A percentile compares a stretch with the other conserved stretches of the same genome.
Conservation (phyloP, 768 basidiomycete species). For the Pleurotus djamor region DNA sequence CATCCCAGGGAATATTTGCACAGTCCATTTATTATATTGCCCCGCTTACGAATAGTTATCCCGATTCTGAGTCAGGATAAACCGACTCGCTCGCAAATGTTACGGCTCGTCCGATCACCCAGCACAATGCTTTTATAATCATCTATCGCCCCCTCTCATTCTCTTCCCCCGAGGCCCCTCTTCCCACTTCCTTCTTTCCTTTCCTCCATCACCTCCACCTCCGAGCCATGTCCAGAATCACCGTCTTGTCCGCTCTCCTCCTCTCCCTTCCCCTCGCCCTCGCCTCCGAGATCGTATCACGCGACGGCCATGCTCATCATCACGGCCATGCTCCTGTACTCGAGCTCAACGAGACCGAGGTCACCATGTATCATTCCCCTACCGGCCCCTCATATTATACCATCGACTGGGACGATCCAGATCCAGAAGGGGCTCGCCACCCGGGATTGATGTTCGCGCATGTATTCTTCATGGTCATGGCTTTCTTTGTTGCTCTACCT, state of each 20-base stretch:
- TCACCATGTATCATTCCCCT: slow-evolving; percentile 60
- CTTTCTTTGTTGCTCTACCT: slow-evolving; percentile 84
- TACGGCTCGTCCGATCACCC: too few relatives aligned
- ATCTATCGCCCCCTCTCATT: neutral
- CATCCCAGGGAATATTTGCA: neutral
- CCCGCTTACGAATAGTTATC: neutral
- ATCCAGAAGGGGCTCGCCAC: slow-evolving; percentile 42
- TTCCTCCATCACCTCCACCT: neutral
- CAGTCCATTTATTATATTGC: neutral
- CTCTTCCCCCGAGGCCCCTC: neutral
- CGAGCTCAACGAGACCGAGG: slow-evolving; percentile 77
- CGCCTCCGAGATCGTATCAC: slow-evolving; percentile 13
- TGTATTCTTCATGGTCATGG: slow-evolving; percentile 67
- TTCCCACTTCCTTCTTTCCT: neutral
- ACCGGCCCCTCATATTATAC: slow-evolving; percentile 84
- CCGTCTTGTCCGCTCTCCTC: neutral
- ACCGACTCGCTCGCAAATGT: neutral
- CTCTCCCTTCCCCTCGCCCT: slow-evolving; percentile 1
- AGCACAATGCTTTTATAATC: slow-evolving; percentile 3
- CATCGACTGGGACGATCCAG: slow-evolving; percentile 65
- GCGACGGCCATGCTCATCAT: slow-evolving; percentile 47
- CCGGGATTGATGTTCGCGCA: slow-evolving; percentile 76
- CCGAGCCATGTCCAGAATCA: neutral
- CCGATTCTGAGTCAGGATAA: neutral
- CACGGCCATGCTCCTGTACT: slow-evolving; percentile 46